These are phyloP conservation scores for Claviceps pazoutovae DNA, from an alignment of 2,329 filamentous ascomycete genomes.

Conservation along the genomic window DNA sequence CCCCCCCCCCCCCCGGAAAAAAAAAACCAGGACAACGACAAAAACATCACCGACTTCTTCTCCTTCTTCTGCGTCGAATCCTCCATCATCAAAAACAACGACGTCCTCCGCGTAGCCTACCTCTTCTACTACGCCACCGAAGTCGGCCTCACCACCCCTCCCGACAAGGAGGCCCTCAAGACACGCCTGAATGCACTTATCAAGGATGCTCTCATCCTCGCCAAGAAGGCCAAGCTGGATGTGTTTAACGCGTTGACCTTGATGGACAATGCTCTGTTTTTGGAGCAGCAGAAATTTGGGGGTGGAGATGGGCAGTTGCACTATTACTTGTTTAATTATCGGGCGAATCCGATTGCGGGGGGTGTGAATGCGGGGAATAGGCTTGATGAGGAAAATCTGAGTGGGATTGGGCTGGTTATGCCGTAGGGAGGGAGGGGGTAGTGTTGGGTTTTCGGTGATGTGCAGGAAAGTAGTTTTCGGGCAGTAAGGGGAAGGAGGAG, in stretches of 20 bases:
- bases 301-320: slow-evolving; percentile 88
- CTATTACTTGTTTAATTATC: slow-evolving; percentile 97
- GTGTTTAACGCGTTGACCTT: slow-evolving; percentile 93
- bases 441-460: not conserved
- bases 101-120: slow-evolving; percentile 77
- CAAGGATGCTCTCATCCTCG: slow-evolving; percentile 74
- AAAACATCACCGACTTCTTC: slow-evolving; percentile 89
- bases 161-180: slow-evolving; percentile 49
- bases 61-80: slow-evolving; percentile 95
- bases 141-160: slow-evolving; percentile 47
- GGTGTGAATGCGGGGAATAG: slow-evolving; percentile 70
- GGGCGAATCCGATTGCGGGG: slow-evolving; percentile 69
- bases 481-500: too few relatives aligned
- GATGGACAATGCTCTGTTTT: slow-evolving; percentile 86
- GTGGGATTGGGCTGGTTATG: slow-evolving; percentile 85
- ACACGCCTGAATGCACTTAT: slow-evolving; percentile 68
- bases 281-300: slow-evolving; percentile 88
- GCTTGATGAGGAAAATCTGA: slow-evolving; percentile 63
- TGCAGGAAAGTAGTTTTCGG: too few relatives aligned
- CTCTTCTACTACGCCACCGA: slow-evolving; percentile 95
- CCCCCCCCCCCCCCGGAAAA: not conserved
- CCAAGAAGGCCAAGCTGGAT: slow-evolving; percentile 75
- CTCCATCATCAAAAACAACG: slow-evolving; percentile 73
- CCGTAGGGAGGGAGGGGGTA: slow-evolving; percentile 17
- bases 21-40: slow-evolving; percentile 35